Conservation (phyloP, 2,329 filamentous ascomycete genomes). For the Colletotrichum shisoi region DNA sequence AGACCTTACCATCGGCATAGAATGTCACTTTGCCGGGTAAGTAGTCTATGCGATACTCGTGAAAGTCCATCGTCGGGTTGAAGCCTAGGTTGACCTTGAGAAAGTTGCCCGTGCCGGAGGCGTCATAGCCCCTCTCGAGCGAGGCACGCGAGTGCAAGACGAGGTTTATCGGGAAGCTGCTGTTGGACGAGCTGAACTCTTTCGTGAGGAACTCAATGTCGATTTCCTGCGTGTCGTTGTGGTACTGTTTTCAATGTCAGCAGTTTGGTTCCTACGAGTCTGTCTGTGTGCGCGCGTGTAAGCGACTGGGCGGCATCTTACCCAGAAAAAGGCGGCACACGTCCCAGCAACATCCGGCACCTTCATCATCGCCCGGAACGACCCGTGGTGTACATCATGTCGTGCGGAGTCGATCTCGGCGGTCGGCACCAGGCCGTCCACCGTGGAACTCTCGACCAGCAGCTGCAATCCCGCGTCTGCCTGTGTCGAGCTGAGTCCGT, state of each 20-base stretch:
- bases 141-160: slow-evolving; percentile 75
- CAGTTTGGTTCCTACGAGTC: neutral
- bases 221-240: slow-evolving; percentile 81
- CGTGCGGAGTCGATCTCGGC: slow-evolving; percentile 71
- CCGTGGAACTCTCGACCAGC: slow-evolving; percentile 57
- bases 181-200: slow-evolving; percentile 63
- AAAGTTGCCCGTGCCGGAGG: slow-evolving; percentile 66
- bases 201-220: slow-evolving; percentile 80
- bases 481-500: slow-evolving; percentile 56
- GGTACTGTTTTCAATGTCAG: slow-evolving; percentile 62
- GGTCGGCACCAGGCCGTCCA: slow-evolving; percentile 63
- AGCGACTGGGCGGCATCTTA: slow-evolving; percentile 47
- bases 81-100: slow-evolving; percentile 68
- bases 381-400: slow-evolving; percentile 72
- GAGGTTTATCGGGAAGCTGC: slow-evolving; percentile 71
- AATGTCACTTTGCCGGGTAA: slow-evolving; percentile 68
- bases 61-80: slow-evolving; percentile 69
- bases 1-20: slow-evolving; percentile 68
- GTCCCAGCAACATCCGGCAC: slow-evolving; percentile 69
- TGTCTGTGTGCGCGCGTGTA: neutral
- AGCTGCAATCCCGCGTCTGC: slow-evolving; percentile 64
- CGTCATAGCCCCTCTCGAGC: slow-evolving; percentile 67
- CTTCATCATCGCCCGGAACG: slow-evolving; percentile 73
- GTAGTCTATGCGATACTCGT: slow-evolving; percentile 85
- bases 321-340: slow-evolving; percentile 83